These are phyloP conservation scores for Tricholoma furcatifolium DNA, from an alignment of 768 basidiomycete species.

Conservation along the genomic window DNA sequence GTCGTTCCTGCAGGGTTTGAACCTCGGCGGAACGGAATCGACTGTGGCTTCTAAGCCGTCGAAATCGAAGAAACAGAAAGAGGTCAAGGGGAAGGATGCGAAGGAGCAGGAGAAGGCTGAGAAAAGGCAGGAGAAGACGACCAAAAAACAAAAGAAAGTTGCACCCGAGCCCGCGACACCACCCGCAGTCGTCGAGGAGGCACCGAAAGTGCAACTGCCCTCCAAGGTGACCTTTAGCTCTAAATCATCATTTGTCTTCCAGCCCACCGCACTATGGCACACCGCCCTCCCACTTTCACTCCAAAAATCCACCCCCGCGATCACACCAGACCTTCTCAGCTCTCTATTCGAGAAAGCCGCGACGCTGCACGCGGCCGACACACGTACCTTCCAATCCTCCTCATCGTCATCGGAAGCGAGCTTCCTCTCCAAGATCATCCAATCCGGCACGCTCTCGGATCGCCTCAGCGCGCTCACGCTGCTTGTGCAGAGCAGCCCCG, in stretches of 20 bases:
- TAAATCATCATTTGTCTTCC: slow-evolving; percentile 38
- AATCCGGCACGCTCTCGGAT: slow-evolving; percentile 89
- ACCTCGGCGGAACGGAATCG: slow-evolving; percentile 20
- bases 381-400: slow-evolving; percentile 48
- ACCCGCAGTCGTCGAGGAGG: neutral
- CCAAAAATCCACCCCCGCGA: slow-evolving; percentile 25
- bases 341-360: slow-evolving; percentile 47
- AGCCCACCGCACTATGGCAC: slow-evolving; percentile 57
- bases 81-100: no score
- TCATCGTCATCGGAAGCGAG: slow-evolving; percentile 73
- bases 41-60: neutral
- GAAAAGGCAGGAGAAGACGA: slow-evolving; percentile 8
- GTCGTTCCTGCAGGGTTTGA: slow-evolving; percentile 43
- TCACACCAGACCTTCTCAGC: slow-evolving; percentile 44
- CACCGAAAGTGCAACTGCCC: slow-evolving; percentile 22
- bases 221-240: slow-evolving; percentile 34
- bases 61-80: neutral
- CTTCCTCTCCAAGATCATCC: slow-evolving; percentile 84
- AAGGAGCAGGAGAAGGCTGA: neutral
- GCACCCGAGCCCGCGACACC: neutral
- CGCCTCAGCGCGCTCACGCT: slow-evolving; percentile 88
- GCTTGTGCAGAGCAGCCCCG: slow-evolving; percentile 82
- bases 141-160: slow-evolving; percentile 20
- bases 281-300: slow-evolving; percentile 40
- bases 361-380: slow-evolving; percentile 42